Evolutionary conservation across 495 filamentous ascomycete species (phyloP), one percentile per base, ranked within the genome.

Genomic region (Cercophora scortea): DNA sequence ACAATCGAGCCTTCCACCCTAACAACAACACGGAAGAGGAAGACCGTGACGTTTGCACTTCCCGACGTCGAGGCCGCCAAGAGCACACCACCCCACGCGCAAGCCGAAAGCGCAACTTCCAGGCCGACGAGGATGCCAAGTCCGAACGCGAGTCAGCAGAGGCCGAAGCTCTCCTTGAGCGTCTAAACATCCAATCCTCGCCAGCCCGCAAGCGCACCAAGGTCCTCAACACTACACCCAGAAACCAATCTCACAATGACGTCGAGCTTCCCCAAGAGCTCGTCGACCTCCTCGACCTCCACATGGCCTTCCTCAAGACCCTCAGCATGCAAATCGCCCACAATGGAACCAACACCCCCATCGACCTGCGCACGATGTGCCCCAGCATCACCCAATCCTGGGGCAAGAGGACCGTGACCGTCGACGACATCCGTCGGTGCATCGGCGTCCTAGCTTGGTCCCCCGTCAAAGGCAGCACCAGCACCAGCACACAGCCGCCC

Each of bases 281-380:
- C 25, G 53, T 76, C 53, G 74, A 78, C 52, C 72, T 86, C 43
- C 64, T 82, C 49, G 65, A 74, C 47, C 67, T 85, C 6, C 75
- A 84, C 57, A 63, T 73, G 32, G 69, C 79, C 45, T 79, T 86
- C 50, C 72, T 84, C 51, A 77, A 76, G 44, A 75, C 81, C 16
- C 65, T 84, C 16, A 77, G 72, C 16, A 61, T 85, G 47, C 77
- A 84, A 51, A 75, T 76, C 52, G 82, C 81, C 0, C 85, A 89
- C 68, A 80, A 86, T 69, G 82, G 84, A 58, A 69, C 72, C 8
- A 61, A 73, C 38, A 74, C 78, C 0, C 81, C 85, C 9, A 74
- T 75, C 38, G 81, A 87, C 60, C 57, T 87, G 32, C 71, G 72
- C n/a, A 63, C 60, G 2, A 65, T 88, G 7, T 75, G 70, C 38